Evolutionary conservation across 495 filamentous ascomycete species (phyloP).

Genomic region (Elasticomyces elasticus): DNA sequence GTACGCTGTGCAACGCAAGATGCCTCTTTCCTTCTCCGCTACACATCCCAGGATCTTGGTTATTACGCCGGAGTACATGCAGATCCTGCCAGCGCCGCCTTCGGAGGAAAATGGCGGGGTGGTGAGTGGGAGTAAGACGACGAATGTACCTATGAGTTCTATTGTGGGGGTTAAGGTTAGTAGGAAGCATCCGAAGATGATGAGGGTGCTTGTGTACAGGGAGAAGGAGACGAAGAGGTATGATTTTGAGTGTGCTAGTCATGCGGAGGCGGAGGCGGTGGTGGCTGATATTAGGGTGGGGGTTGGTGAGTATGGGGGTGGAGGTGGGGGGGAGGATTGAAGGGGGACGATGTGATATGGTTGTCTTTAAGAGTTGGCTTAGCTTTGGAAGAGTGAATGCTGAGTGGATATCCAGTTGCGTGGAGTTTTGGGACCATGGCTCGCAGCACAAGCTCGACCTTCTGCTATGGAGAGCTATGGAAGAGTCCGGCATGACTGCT

Average conservation of each 20-base stretch:
- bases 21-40: conserved; percentile 84
- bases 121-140: conserved; percentile 49
- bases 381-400: too few species aligned
- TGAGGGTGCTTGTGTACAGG: conserved; percentile 74
- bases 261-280: conserved; percentile 75
- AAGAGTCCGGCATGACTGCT: too few species aligned
- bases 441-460: too few species aligned
- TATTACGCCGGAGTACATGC: conserved; percentile 91
- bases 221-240: conserved; percentile 87
- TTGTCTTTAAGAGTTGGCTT: too few species aligned
- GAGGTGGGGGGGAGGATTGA: conserved; percentile 11
- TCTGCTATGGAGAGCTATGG: too few species aligned
- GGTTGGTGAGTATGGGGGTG: conserved; percentile 14
- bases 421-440: too few species aligned
- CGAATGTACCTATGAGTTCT: conserved; percentile 82
- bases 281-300: conserved; percentile 75
- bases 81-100: conserved; percentile 64
- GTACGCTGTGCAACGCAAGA: conserved; percentile 85
- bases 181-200: conserved; percentile 79
- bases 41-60: conserved; percentile 73
- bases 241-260: conserved; percentile 82
- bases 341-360: not conserved
- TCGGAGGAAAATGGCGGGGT: conserved; percentile 15
- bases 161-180: conserved; percentile 91
- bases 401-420: too few species aligned